Evolutionary conservation across 805 yeast species (phyloP).

Genomic region (Candida glaebosa): DNA sequence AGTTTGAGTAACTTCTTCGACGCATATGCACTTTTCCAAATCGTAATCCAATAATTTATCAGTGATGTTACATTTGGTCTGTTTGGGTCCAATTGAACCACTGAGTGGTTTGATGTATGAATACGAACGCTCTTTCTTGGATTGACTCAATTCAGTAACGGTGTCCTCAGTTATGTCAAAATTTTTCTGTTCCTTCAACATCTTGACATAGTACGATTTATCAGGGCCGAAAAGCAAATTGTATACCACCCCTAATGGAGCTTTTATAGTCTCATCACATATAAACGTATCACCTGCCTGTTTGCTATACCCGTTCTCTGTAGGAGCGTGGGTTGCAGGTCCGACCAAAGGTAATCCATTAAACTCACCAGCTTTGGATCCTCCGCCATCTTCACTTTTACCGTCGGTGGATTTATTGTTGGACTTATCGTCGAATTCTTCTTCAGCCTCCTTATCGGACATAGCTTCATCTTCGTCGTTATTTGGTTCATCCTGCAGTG

Average conservation of each 20-base stretch:
- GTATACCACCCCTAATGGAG: constrained; percentile 64
- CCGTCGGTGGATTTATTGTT: constrained; percentile 1
- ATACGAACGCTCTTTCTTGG: constrained; percentile 44
- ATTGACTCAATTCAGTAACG: constrained; percentile 25
- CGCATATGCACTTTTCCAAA: constrained; percentile 43
- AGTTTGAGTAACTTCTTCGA: constrained; percentile 58
- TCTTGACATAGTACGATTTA: constrained; percentile 36
- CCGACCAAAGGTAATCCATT: constrained; percentile 42
- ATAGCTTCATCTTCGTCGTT: constrained; percentile 19
- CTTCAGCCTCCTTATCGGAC: constrained; percentile 8
- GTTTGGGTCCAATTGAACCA: constrained; percentile 73
- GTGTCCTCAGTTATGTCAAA: constrained; percentile 50
- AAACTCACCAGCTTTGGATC: constrained; percentile 12
- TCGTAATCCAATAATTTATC: constrained; percentile 57
- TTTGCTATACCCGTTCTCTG: constrained; percentile 42
- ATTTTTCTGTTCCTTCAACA: constrained; percentile 62
- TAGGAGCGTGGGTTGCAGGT: constrained; percentile 49
- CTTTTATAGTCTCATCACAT: constrained; percentile 49
- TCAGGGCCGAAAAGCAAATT: constrained; percentile 62
- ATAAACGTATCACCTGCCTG: constrained; percentile 53
- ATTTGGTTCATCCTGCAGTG: constrained; percentile 15
- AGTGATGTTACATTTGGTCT: constrained; percentile 60
- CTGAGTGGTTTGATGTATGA: constrained; percentile 61
- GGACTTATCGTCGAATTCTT: constrained; percentile 7
- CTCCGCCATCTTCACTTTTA: constrained; percentile 5